Base-by-base conservation (phyloP, 1,139 yeast species). In the Candida gigantensis region DNA sequence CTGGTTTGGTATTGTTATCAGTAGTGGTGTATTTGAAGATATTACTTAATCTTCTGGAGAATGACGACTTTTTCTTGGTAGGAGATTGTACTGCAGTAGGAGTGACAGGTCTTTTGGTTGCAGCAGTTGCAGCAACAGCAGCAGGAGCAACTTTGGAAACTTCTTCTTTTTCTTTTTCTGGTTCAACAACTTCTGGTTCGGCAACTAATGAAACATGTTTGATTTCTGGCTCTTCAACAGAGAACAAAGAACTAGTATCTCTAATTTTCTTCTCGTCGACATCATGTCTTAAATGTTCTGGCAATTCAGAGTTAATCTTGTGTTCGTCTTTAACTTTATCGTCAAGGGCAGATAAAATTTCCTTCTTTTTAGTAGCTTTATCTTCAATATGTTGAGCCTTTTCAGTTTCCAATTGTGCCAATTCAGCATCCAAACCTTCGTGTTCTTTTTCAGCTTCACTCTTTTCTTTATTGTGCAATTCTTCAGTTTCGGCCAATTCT, bases 251-350 rank as follows among this genome's bases (percentile, higher is more conserved):
- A 2, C 68, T 60, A 18, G 72, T 65, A 46, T 72, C 77, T 33
- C 58, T 58, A 30, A 69, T 53, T 44, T 61, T 63, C 38, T 53
- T 53, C 45, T 72, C 78, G 41, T 67, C 55, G 16, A 77, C 55
- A 4, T 70, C 72, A 32, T 55, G 53, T 43, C 62, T 65, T 50
- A 77, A 62, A 55, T 77, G 82, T 35, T 72, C 78, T 10, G 83
- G 83, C 45, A 75, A 68, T 44, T 68, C 75, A 15, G 49, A 53
- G 47, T 76, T 75, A 46, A 77, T 71, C 40, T 55, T 61, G 45
- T 66, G 69, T 46, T 69, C 76, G 28, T 63, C 70, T 45, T 62
- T 62, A 19, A 70, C 70, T 48, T 56, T 55, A 26, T 60, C 60
- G 24, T 66, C 65, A 25, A 70, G 46, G 11, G 57, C 55, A 14